Evolutionary conservation across 495 filamentous ascomycete genomes (phyloP).

Genomic region (Filosporella fistucella): DNA sequence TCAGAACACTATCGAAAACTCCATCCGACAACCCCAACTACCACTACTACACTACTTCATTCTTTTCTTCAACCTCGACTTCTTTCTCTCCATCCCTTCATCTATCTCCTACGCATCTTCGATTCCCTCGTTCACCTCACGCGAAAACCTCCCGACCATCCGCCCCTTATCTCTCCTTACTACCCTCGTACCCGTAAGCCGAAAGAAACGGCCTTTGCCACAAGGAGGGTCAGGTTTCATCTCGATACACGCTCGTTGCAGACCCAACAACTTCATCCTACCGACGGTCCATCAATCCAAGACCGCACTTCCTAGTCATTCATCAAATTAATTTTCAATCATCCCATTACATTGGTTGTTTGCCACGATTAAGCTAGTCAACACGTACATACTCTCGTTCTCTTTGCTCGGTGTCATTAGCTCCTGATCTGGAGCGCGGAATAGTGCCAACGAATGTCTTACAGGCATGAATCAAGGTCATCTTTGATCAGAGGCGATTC

Average conservation of each 20-base stretch:
- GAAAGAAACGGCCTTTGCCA: constrained; percentile 10
- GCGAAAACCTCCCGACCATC: too few relatives aligned
- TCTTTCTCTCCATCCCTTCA: background rate
- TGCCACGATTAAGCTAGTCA: background rate
- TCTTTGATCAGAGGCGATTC: constrained; percentile 18
- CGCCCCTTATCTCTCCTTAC: background rate
- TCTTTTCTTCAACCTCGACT: background rate
- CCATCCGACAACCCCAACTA: background rate
- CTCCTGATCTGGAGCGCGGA: constrained; percentile 17
- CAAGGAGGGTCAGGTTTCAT: constrained; percentile 9
- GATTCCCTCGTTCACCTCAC: background rate
- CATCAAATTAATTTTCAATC: constrained; percentile 12
- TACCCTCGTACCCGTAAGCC: background rate
- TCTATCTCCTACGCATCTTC: background rate
- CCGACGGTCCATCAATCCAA: background rate
- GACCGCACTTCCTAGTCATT: constrained; percentile 10
- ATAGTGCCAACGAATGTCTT: constrained; percentile 26
- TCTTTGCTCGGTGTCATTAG: constrained; percentile 5
- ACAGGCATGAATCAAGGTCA: constrained; percentile 24
- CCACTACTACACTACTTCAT: background rate
- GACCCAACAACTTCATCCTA: constrained; percentile 4
- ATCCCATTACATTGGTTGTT: constrained; percentile 7
- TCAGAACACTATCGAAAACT: too few relatives aligned
- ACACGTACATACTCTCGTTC: background rate
- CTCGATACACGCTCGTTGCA: constrained; percentile 21